phyloP scores from a whole-genome alignment of 2,329 filamentous ascomycete species.

The Colletotrichum sp. region DNA sequence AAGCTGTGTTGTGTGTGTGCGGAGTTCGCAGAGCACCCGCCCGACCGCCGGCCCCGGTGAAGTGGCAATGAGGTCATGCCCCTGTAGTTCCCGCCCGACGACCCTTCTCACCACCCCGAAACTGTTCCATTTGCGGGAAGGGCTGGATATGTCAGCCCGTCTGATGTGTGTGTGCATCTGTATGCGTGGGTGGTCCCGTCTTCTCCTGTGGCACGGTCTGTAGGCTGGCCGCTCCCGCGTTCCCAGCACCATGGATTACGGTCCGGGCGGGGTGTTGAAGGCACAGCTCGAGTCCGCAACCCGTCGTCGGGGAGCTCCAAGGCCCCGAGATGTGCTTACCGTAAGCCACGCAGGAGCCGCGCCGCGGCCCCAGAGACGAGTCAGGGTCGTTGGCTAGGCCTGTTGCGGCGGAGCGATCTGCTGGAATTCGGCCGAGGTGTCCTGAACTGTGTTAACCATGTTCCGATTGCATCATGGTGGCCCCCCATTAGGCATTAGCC shows the following conservation, averaged over 20 bases:
- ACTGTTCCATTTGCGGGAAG: not conserved
- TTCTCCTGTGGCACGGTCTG: not conserved
- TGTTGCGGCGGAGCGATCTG: not conserved
- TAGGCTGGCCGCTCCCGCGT: not conserved
- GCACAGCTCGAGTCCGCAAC: not conserved
- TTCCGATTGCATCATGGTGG: conserved; percentile 7
- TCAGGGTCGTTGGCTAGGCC: not conserved
- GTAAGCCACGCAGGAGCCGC: not conserved
- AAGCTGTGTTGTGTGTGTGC: not conserved
- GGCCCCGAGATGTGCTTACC: not conserved
- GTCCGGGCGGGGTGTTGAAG: not conserved
- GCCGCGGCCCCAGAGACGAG: not conserved
- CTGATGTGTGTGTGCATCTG: not conserved
- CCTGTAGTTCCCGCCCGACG: not conserved
- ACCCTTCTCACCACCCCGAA: not conserved
- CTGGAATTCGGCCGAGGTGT: not conserved
- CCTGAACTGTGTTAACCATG: not conserved
- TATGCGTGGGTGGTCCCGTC: not conserved
- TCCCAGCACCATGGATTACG: not conserved
- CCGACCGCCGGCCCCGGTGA: conserved; percentile 7
- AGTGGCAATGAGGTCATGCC: conserved; percentile 8
- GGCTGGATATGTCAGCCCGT: not conserved
- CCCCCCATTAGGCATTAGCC: not conserved
- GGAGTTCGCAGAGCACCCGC: conserved; percentile 11
- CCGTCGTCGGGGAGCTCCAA: conserved; percentile 1